Percentiles rank a stretch among this genome's conserved stretches.
These are phyloP conservation scores for Fusarium continuum DNA, from an alignment of 2,329 filamentous ascomycete genomes.

Conservation along the genomic window DNA sequence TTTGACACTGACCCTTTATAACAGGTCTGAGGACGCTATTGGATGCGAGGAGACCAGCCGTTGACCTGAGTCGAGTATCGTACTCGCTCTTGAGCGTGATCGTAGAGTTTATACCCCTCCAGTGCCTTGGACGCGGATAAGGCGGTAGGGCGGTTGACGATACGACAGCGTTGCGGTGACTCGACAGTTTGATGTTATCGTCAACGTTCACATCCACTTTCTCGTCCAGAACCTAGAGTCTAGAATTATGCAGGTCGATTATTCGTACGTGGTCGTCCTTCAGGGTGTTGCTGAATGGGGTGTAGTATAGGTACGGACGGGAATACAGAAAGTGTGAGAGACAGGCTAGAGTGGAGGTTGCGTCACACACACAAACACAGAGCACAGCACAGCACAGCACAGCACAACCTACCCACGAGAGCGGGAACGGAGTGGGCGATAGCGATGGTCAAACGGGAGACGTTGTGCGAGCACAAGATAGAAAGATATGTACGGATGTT, in stretches of 20 bases:
- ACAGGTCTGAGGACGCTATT: conserved; percentile 34
- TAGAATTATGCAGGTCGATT: conserved; percentile 40
- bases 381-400: neutral
- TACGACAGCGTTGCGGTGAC: conserved; percentile 41
- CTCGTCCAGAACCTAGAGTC: conserved; percentile 17
- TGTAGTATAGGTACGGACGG: conserved; percentile 16
- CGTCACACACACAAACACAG: conserved; percentile 40
- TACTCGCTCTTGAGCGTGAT: conserved; percentile 32
- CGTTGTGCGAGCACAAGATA: neutral
- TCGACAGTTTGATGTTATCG: conserved; percentile 37
- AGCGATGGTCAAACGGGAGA: conserved; percentile 17
- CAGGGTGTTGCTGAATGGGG: conserved; percentile 24
- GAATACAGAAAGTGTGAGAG: conserved; percentile 20
- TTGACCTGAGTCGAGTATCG: conserved; percentile 31
- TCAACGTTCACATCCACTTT: conserved; percentile 5
- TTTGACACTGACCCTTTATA: conserved; percentile 18
- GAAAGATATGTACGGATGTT: neutral
- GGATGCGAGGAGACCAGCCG: conserved; percentile 35
- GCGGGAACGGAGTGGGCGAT: conserved; percentile 26
- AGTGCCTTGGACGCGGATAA: conserved; percentile 26
- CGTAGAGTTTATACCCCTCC: conserved; percentile 27
- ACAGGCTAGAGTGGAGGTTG: conserved; percentile 30
- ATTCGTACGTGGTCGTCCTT: conserved; percentile 24
- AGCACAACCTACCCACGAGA: conserved; percentile 7
- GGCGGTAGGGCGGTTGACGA: conserved; percentile 20